These are phyloP conservation scores for Pseudonitzschia delicatissima DNA, from an alignment of 108 stramenopile species.

Conservation along the genomic window DNA sequence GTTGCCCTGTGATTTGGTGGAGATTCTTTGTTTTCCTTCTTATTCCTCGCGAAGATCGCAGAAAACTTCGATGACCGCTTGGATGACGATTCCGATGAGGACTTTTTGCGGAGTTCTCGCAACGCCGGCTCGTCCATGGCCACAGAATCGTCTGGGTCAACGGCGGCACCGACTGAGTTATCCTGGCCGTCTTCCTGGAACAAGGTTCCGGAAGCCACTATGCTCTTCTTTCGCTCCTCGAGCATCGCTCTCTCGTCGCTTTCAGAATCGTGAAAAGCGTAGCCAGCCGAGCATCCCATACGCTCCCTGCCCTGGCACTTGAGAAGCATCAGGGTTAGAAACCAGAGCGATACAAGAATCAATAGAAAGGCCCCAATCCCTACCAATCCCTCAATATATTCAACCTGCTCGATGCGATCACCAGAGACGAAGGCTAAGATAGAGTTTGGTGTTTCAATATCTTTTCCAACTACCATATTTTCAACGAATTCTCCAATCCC, in stretches of 20 bases:
- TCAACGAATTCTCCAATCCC: no score
- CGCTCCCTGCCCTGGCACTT: slow-evolving; percentile 17
- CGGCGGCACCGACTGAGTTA: neutral
- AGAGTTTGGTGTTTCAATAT: neutral
- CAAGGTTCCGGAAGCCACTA: neutral
- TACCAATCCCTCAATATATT: slow-evolving; percentile 20
- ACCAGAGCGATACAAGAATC: slow-evolving; percentile 16
- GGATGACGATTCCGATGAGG: neutral
- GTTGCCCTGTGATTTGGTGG: neutral
- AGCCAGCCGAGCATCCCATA: slow-evolving; percentile 27
- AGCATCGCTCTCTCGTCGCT: neutral
- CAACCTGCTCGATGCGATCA: slow-evolving; percentile 6
- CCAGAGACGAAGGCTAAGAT: neutral
- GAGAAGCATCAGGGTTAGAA: slow-evolving; percentile 5
- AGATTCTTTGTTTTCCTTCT: neutral
- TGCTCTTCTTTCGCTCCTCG: neutral
- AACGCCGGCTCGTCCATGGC: slow-evolving; percentile 6
- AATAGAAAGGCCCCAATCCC: slow-evolving; percentile 6
- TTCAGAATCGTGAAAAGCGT: slow-evolving; percentile 15
- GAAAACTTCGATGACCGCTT: neutral
- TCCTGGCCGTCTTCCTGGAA: neutral
- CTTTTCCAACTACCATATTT: neutral
- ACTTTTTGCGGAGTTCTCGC: neutral
- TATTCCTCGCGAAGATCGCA: neutral
- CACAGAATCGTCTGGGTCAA: neutral